Evolutionary conservation across 192 early-diverging fungal species (phyloP).

Genomic region (Coemansia sp.): DNA sequence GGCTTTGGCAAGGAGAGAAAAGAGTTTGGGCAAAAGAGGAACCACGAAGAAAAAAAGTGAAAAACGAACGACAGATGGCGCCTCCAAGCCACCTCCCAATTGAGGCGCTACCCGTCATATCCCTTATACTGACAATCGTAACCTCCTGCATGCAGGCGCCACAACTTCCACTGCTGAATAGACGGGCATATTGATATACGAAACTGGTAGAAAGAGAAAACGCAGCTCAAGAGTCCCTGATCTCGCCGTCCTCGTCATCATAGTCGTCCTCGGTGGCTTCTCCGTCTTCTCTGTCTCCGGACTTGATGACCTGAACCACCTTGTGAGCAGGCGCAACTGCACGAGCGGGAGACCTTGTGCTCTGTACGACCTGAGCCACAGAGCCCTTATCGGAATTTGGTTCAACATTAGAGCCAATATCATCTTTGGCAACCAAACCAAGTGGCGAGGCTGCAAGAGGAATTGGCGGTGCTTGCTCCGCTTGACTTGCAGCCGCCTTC

Average conservation of each 20-base stretch:
- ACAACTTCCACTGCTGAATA: too few species aligned
- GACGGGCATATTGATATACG: too few species aligned
- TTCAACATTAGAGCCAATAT: not conserved
- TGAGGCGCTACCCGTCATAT: too few species aligned
- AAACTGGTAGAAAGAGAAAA: not conserved
- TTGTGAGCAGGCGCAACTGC: slow-evolving; percentile 1
- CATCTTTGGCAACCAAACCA: not conserved
- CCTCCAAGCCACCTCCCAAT: too few species aligned
- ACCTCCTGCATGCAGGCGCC: too few species aligned
- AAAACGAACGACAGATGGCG: too few species aligned
- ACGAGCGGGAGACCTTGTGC: not conserved
- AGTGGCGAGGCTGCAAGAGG: not conserved
- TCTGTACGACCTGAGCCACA: not conserved
- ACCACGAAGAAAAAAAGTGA: too few species aligned
- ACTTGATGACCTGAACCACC: slow-evolving; percentile 4
- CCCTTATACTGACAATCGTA: too few species aligned
- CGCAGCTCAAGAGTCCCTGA: slow-evolving; percentile 20
- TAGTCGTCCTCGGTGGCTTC: slow-evolving; percentile 49
- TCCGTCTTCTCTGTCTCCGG: slow-evolving; percentile 35
- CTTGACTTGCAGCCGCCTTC: not conserved
- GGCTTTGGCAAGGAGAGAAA: not conserved
- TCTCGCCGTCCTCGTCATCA: slow-evolving; percentile 51
- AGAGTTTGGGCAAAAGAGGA: not conserved
- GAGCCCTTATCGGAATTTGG: not conserved
- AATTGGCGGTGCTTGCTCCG: not conserved